Evolutionary conservation across 176 grass and related monocot genomes (phyloP).

Genomic region (Musa schizocarpa): DNA sequence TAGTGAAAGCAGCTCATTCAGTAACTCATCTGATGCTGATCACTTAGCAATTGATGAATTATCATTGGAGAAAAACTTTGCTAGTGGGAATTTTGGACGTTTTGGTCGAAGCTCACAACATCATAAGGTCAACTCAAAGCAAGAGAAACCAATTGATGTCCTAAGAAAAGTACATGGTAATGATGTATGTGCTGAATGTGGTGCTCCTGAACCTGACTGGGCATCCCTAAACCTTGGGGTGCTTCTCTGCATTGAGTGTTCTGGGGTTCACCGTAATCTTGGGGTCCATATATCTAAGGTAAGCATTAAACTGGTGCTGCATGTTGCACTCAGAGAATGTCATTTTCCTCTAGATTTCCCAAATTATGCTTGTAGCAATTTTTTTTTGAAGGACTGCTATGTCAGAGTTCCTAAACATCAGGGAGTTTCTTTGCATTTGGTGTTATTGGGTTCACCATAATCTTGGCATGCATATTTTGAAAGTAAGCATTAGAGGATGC

Average conservation of each 20-base stretch:
- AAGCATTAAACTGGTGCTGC: constrained; percentile 1
- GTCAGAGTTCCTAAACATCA: no score
- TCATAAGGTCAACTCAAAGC: constrained; percentile 61
- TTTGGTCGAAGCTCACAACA: constrained; percentile 54
- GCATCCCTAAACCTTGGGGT: constrained; percentile 90
- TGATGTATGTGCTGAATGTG: constrained; percentile 78
- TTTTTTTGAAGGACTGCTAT: no score
- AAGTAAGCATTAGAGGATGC: no score
- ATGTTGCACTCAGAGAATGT: background rate
- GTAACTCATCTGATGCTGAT: constrained; percentile 81
- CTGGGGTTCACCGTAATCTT: constrained; percentile 95
- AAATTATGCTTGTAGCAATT: no score
- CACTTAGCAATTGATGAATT: constrained; percentile 66
- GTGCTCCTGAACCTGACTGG: constrained; percentile 83
- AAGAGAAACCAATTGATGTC: constrained; percentile 93
- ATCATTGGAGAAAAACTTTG: constrained; percentile 52
- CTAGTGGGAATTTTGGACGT: constrained; percentile 74
- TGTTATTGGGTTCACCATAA: no score
- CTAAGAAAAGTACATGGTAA: constrained; percentile 93
- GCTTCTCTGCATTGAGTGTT: constrained; percentile 96
- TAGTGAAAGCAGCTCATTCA: constrained; percentile 78
- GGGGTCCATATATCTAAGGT: constrained; percentile 99
- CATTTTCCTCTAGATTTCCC: no score
- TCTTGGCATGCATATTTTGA: no score
- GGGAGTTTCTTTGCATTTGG: no score